phyloP scores from a whole-genome alignment of 805 yeast species.

The Candida qinlingensis region DNA sequence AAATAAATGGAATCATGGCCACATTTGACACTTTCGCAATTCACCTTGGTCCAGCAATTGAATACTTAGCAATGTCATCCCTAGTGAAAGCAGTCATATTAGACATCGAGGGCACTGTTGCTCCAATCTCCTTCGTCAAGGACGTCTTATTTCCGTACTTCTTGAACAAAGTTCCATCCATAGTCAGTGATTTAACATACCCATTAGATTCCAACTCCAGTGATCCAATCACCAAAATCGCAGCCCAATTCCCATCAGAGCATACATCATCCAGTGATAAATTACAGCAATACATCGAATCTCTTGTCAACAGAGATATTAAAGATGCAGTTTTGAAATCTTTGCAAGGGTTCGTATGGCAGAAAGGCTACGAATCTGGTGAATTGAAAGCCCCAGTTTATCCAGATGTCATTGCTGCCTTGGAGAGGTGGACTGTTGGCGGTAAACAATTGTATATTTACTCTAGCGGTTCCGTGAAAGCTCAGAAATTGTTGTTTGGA shows the following conservation, averaged over 20 bases:
- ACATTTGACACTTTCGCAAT: too few relatives aligned
- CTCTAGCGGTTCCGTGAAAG: conserved; percentile 85
- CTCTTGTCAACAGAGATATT: conserved; percentile 58
- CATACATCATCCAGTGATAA: conserved; percentile 22
- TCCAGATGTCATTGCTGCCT: conserved; percentile 59
- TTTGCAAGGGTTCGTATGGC: conserved; percentile 84
- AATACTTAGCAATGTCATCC: not conserved
- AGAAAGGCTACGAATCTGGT: conserved; percentile 70
- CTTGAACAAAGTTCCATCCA: conserved; percentile 39
- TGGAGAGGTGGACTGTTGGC: conserved; percentile 35
- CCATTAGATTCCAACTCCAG: conserved; percentile 17
- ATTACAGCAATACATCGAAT: conserved; percentile 43
- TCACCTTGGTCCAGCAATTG: too few relatives aligned
- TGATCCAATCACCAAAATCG: conserved; percentile 24
- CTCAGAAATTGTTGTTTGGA: conserved; percentile 73
- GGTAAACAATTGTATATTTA: conserved; percentile 55
- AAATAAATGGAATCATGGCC: too few relatives aligned
- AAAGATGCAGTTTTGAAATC: conserved; percentile 75
- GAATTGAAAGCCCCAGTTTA: conserved; percentile 73
- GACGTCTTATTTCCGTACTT: conserved; percentile 77
- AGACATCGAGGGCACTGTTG: conserved; percentile 90
- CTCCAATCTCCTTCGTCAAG: conserved; percentile 86
- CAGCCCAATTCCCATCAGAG: conserved; percentile 19
- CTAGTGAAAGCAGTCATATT: conserved; percentile 37
- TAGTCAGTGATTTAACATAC: conserved; percentile 27